phyloP scores from a whole-genome alignment of 768 basidiomycete genomes.

The Mycena pura region DNA sequence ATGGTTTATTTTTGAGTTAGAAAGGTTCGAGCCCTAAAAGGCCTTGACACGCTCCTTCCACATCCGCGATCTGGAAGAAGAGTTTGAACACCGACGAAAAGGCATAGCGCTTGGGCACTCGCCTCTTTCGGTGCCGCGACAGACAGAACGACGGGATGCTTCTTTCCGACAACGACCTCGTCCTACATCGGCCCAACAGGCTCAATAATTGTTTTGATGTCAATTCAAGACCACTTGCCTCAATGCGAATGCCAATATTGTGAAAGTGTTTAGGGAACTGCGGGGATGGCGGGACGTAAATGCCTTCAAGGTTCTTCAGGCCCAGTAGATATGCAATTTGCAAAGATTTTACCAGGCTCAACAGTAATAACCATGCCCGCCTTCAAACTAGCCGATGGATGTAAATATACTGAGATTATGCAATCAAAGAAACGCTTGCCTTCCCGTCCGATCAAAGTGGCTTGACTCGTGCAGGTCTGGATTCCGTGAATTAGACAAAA shows the following conservation, averaged over 20 bases:
- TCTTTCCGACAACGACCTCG: constrained; percentile 72
- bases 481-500: background rate
- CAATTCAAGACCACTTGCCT: constrained; percentile 52
- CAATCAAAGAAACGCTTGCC: constrained; percentile 45
- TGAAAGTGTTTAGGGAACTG: constrained; percentile 90
- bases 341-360: constrained; percentile 69
- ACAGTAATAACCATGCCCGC: constrained; percentile 92
- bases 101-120: constrained; percentile 6
- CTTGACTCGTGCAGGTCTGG: constrained; percentile 90
- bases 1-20: too few relatives aligned
- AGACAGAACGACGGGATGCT: constrained; percentile 68
- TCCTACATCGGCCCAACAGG: constrained; percentile 59
- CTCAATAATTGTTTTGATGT: too few relatives aligned
- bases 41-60: constrained; percentile 84
- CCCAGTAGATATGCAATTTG: background rate
- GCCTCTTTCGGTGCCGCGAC: constrained; percentile 87
- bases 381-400: constrained; percentile 57
- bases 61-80: constrained; percentile 64
- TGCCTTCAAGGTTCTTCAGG: constrained; percentile 50
- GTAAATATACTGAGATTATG: background rate
- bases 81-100: constrained; percentile 7
- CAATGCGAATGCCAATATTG: constrained; percentile 91
- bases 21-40: constrained; percentile 65
- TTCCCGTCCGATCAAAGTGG: constrained; percentile 58
- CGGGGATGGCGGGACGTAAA: constrained; percentile 85